Percentiles rank a stretch among this genome's conserved stretches.
These are phyloP conservation scores for Pyricularia pennisetigena DNA, from an alignment of 2,329 filamentous ascomycete species.

Conservation along the genomic window DNA sequence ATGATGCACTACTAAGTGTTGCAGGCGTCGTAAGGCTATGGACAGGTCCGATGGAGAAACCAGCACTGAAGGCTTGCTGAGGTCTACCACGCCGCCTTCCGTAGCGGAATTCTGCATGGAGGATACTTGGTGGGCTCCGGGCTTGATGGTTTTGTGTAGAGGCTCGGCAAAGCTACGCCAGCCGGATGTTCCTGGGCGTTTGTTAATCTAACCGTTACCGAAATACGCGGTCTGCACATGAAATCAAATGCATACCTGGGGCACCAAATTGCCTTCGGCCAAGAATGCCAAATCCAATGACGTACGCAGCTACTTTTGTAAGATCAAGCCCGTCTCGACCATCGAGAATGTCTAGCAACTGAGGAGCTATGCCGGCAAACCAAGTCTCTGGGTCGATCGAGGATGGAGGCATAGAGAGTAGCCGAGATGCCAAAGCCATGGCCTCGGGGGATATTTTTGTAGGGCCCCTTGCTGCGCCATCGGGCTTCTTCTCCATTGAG, in stretches of 20 bases:
- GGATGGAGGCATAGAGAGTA: slow-evolving; percentile 50
- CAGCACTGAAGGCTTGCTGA: slow-evolving; percentile 31
- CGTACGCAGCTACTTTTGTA: slow-evolving; percentile 47
- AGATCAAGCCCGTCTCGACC: slow-evolving; percentile 48
- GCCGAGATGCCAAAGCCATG: slow-evolving; percentile 49
- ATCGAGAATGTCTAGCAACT: slow-evolving; percentile 53
- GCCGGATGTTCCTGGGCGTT: slow-evolving; percentile 39
- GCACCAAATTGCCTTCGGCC: slow-evolving; percentile 54
- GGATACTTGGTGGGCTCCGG: slow-evolving; percentile 11
- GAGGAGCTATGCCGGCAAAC: slow-evolving; percentile 50
- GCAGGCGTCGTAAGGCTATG: slow-evolving; percentile 42
- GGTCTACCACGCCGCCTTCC: slow-evolving; percentile 28
- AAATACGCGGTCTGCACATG: neutral
- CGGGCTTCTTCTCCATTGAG: slow-evolving; percentile 26
- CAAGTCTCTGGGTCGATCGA: slow-evolving; percentile 44
- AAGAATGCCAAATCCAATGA: slow-evolving; percentile 58
- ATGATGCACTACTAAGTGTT: slow-evolving; percentile 48
- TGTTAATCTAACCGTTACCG: neutral
- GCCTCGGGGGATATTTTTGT: slow-evolving; percentile 60
- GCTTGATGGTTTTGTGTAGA: slow-evolving; percentile 41
- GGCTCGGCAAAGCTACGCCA: slow-evolving; percentile 55
- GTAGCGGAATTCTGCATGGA: neutral
- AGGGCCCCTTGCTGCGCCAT: slow-evolving; percentile 28
- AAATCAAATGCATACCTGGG: slow-evolving; percentile 32
- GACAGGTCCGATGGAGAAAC: slow-evolving; percentile 37